Evolutionary conservation across 768 basidiomycete genomes (phyloP).

Genomic region (Wakefieldia striispora): DNA sequence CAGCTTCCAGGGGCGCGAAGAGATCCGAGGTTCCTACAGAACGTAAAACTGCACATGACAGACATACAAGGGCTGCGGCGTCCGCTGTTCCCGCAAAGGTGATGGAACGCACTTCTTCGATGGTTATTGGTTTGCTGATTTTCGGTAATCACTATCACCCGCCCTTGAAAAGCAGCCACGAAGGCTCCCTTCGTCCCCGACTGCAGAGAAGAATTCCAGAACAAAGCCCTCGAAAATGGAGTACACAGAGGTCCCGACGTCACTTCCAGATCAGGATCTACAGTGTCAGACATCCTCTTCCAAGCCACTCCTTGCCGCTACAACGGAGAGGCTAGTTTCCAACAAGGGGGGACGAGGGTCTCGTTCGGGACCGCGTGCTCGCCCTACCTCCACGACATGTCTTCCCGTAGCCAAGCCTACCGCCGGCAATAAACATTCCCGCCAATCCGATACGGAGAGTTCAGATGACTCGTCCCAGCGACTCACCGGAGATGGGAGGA

Average conservation of each 20-base stretch:
- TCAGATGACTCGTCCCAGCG: slow-evolving; percentile 13
- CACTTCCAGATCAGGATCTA: slow-evolving; percentile 54
- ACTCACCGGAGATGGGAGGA: slow-evolving; percentile 31
- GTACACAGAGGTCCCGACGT: slow-evolving; percentile 50
- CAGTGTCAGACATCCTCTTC: slow-evolving; percentile 10
- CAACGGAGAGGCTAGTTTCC: slow-evolving; percentile 1
- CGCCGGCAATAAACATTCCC: slow-evolving; percentile 20
- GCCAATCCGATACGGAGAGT: slow-evolving; percentile 27
- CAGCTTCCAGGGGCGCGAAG: slow-evolving; percentile 20
- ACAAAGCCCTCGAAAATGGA: slow-evolving; percentile 24
- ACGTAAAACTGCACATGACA: slow-evolving; percentile 2
- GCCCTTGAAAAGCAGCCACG: slow-evolving; percentile 6
- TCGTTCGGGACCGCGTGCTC: slow-evolving; percentile 1
- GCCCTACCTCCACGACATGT: slow-evolving; percentile 1
- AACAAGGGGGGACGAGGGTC: slow-evolving; percentile 6
- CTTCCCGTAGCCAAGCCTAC: slow-evolving; percentile 6
- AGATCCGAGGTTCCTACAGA: background rate
- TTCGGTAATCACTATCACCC: slow-evolving; percentile 1
- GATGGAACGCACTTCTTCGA: background rate
- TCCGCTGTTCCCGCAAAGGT: slow-evolving; percentile 18
- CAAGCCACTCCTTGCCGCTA: slow-evolving; percentile 5
- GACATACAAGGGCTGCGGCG: slow-evolving; percentile 3
- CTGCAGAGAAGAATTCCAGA: slow-evolving; percentile 11
- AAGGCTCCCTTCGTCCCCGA: slow-evolving; percentile 7
- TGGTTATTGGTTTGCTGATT: background rate